Percentiles rank a stretch among this genome's conserved stretches.
Evolutionary conservation across 75 land plant genomes (phyloP).

Genomic region (Azolla pinnata): DNA sequence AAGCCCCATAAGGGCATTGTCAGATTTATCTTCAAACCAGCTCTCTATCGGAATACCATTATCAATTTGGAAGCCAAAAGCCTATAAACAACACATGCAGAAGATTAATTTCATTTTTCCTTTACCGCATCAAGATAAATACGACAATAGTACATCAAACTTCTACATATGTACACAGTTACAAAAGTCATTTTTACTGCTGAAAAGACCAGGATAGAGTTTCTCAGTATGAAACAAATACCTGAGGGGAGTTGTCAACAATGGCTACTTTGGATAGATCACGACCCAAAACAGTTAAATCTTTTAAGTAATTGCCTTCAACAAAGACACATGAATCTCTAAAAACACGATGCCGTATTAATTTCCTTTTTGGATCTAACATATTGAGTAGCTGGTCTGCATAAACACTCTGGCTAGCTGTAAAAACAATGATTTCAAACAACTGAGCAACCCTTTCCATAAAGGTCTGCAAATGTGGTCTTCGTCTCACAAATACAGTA

Average conservation of each 20-base stretch:
- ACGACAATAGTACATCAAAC: not conserved
- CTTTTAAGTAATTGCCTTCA: conserved; percentile 70
- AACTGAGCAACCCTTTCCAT: conserved; percentile 61
- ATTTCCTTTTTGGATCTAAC: conserved; percentile 59
- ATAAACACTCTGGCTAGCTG: conserved; percentile 89
- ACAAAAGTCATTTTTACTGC: not conserved
- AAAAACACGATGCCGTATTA: conserved; percentile 58
- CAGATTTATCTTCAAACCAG: conserved; percentile 77
- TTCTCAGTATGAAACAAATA: conserved; percentile 17
- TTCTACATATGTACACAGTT: not conserved
- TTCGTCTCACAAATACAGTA: conserved; percentile 60
- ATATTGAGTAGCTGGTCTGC: conserved; percentile 65
- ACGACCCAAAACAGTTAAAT: conserved; percentile 64
- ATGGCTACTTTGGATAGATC: conserved; percentile 79
- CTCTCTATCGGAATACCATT: conserved; percentile 89
- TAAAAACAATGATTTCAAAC: conserved; percentile 74
- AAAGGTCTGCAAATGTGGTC: conserved; percentile 61
- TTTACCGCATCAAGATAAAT: not conserved
- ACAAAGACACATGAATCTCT: conserved; percentile 72
- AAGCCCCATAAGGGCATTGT: conserved; percentile 38
- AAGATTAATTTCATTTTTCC: not conserved
- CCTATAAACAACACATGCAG: conserved; percentile 35
- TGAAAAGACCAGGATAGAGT: not conserved
- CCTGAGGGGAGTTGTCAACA: conserved; percentile 87
- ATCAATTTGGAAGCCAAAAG: conserved; percentile 67